A percentile compares a stretch with the other conserved stretches of the same genome.
Evolutionary conservation across 179 eudicot genomes (phyloP).

Genomic region (Drosera spatulata): DNA sequence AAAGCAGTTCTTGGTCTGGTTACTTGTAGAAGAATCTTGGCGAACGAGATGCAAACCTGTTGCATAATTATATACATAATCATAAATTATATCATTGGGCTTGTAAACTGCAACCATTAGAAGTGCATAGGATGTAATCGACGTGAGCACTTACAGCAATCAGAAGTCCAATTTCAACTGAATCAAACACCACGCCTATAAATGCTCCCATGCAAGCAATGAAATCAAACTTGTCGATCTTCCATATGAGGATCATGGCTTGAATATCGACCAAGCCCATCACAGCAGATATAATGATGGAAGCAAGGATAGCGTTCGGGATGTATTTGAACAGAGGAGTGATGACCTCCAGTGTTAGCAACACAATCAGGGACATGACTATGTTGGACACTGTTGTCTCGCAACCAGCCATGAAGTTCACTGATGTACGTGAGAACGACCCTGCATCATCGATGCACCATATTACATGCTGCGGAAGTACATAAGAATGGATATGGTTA

Average conservation of each 20-base stretch:
- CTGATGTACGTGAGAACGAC: slow-evolving; percentile 89
- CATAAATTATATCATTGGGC: background rate
- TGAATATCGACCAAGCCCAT: slow-evolving; percentile 57
- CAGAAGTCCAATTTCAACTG: slow-evolving; percentile 80
- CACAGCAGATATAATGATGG: slow-evolving; percentile 74
- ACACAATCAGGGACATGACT: slow-evolving; percentile 67
- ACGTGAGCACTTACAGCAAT: slow-evolving; percentile 25
- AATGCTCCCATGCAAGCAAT: slow-evolving; percentile 75
- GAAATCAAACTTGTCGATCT: slow-evolving; percentile 82
- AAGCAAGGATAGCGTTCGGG: slow-evolving; percentile 70
- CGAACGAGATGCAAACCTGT: slow-evolving; percentile 78
- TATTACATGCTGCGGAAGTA: background rate
- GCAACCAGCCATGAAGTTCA: slow-evolving; percentile 79
- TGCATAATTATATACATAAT: background rate
- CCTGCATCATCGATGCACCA: slow-evolving; percentile 29
- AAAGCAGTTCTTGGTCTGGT: slow-evolving; percentile 78
- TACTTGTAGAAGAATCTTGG: slow-evolving; percentile 88
- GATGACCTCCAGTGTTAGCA: slow-evolving; percentile 47
- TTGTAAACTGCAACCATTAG: background rate
- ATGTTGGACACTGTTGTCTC: slow-evolving; percentile 70
- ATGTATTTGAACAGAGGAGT: slow-evolving; percentile 74
- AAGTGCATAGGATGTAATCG: background rate
- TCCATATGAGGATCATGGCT: slow-evolving; percentile 65
- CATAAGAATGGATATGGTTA: background rate
- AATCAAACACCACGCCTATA: slow-evolving; percentile 66